Evolutionary conservation across 305 asterid genomes (phyloP).

Genomic region (Fraxinus albicans): DNA sequence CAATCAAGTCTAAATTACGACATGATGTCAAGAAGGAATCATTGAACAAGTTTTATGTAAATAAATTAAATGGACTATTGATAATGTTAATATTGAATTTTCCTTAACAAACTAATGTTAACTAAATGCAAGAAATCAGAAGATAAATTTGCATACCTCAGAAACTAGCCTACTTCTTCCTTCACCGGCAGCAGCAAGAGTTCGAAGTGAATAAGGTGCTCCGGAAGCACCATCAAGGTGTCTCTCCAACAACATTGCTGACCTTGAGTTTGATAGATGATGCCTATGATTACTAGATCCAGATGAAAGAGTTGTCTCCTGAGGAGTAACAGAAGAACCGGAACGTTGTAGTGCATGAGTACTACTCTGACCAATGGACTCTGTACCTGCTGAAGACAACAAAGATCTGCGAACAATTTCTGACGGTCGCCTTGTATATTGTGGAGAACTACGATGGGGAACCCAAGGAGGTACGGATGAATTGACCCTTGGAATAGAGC

Average conservation of each 20-base stretch:
- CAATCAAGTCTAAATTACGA: slow-evolving; percentile 8
- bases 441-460: slow-evolving; percentile 38
- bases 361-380: slow-evolving; percentile 50
- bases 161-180: slow-evolving; percentile 72
- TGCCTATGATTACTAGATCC: slow-evolving; percentile 52
- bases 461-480: slow-evolving; percentile 38
- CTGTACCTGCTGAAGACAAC: slow-evolving; percentile 33
- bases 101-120: neutral
- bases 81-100: neutral
- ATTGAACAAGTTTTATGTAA: neutral
- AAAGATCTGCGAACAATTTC: slow-evolving; percentile 44
- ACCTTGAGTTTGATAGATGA: slow-evolving; percentile 47
- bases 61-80: neutral
- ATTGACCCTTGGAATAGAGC: slow-evolving; percentile 35
- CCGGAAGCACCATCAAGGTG: slow-evolving; percentile 59
- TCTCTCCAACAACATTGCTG: slow-evolving; percentile 71
- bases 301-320: slow-evolving; percentile 48
- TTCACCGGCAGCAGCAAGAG: slow-evolving; percentile 65
- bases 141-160: slow-evolving; percentile 38
- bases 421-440: slow-evolving; percentile 36
- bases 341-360: slow-evolving; percentile 31
- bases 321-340: slow-evolving; percentile 40
- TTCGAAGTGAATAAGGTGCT: slow-evolving; percentile 53
- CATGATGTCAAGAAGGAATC: neutral
- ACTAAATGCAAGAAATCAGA: neutral